A percentile compares a stretch with the other conserved stretches of the same genome.
These are phyloP conservation scores for Phanerochaete sordida DNA, from an alignment of 768 basidiomycete genomes.

Conservation along the genomic window DNA sequence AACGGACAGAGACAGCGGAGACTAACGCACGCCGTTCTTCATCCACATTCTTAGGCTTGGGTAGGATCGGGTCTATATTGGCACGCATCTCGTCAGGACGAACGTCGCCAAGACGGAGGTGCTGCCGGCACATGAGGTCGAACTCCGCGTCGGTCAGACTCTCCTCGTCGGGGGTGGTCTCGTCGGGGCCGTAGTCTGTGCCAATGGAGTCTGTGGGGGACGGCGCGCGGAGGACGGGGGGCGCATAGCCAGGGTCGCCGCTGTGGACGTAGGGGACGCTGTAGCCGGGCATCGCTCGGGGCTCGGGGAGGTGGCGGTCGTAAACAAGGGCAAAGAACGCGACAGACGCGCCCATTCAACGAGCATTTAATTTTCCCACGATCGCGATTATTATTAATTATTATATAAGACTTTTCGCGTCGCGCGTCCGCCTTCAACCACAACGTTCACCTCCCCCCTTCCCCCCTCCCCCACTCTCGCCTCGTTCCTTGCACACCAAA, in stretches of 20 bases:
- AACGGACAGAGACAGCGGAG: background rate
- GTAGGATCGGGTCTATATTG: slow-evolving; percentile 28
- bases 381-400: slow-evolving; percentile 8
- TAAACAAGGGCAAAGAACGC: slow-evolving; percentile 14
- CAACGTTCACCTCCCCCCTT: slow-evolving; percentile 23
- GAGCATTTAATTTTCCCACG: slow-evolving; percentile 8
- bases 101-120: slow-evolving; percentile 31
- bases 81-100: slow-evolving; percentile 36
- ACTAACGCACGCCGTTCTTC: slow-evolving; percentile 42
- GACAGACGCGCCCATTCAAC: slow-evolving; percentile 3
- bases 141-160: slow-evolving; percentile 36
- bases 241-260: slow-evolving; percentile 33
- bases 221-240: slow-evolving; percentile 42
- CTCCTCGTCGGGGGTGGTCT: slow-evolving; percentile 39
- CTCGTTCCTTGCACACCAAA: slow-evolving; percentile 4
- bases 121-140: slow-evolving; percentile 30
- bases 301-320: background rate
- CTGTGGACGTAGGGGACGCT: slow-evolving; percentile 20
- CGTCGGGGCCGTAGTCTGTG: slow-evolving; percentile 44
- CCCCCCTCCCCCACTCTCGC: slow-evolving; percentile 1
- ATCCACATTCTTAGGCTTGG: slow-evolving; percentile 24
- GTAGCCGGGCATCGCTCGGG: slow-evolving; percentile 18
- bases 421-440: slow-evolving; percentile 20
- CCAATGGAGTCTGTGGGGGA: slow-evolving; percentile 46
- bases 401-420: slow-evolving; percentile 23